phyloP scores from a whole-genome alignment of 805 yeast species.

The Schwanniomyces sp. region DNA sequence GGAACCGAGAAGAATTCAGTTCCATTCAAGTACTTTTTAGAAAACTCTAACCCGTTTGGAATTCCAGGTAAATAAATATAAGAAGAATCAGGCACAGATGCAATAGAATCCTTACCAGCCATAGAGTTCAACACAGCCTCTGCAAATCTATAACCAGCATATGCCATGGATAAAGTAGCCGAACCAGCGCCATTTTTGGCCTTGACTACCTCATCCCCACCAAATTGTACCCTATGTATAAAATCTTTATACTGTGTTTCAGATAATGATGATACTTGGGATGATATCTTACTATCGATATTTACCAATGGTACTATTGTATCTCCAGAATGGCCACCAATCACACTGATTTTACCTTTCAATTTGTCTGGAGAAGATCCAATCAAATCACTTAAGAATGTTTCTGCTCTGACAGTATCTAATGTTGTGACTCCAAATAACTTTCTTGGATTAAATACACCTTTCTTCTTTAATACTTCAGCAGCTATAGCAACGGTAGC shows the following conservation, averaged over 20 bases:
- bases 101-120: slow-evolving; percentile 15
- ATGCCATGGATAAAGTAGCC: slow-evolving; percentile 95
- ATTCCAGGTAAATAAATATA: slow-evolving; percentile 56
- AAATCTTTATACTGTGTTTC: slow-evolving; percentile 22
- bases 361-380: slow-evolving; percentile 28
- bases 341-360: slow-evolving; percentile 42
- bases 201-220: slow-evolving; percentile 95
- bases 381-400: slow-evolving; percentile 41
- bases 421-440: slow-evolving; percentile 48
- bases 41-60: slow-evolving; percentile 45
- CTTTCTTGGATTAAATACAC: slow-evolving; percentile 45
- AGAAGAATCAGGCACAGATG: slow-evolving; percentile 46
- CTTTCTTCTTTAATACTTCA: slow-evolving; percentile 45
- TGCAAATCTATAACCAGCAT: slow-evolving; percentile 84
- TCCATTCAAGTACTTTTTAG: slow-evolving; percentile 33
- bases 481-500: slow-evolving; percentile 51
- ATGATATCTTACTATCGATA: slow-evolving; percentile 12
- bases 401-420: slow-evolving; percentile 47
- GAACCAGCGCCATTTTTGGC: slow-evolving; percentile 95
- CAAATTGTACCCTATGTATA: slow-evolving; percentile 50
- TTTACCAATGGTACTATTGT: slow-evolving; percentile 42
- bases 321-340: slow-evolving; percentile 50
- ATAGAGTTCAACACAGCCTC: slow-evolving; percentile 44
- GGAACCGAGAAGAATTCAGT: slow-evolving; percentile 51
- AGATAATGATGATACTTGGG: slow-evolving; percentile 12